Conservation (phyloP, 805 yeast species). For the Maudiozyma barnettii region DNA sequence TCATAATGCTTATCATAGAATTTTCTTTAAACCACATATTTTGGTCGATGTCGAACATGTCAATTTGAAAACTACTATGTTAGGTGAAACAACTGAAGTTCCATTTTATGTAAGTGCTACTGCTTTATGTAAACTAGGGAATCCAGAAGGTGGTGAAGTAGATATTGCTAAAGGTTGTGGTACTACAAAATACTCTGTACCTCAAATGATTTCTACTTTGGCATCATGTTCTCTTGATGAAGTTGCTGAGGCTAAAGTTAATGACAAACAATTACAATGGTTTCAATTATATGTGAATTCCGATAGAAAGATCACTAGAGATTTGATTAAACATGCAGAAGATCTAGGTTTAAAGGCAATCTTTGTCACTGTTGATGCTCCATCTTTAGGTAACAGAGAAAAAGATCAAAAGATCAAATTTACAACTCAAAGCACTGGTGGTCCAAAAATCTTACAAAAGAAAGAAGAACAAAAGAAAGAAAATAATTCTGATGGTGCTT, state of each 20-base stretch:
- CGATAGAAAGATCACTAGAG: constrained; percentile 55
- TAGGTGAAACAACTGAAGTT: constrained; percentile 58
- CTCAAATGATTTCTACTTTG: constrained; percentile 86
- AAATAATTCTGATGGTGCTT: constrained; percentile 69
- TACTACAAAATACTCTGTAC: constrained; percentile 45
- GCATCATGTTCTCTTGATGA: constrained; percentile 87
- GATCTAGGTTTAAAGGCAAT: constrained; percentile 67
- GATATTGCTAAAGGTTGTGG: constrained; percentile 80
- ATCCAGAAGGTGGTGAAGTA: constrained; percentile 77
- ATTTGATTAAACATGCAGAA: constrained; percentile 63
- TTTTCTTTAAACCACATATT: constrained; percentile 78
- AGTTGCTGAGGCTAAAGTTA: constrained; percentile 58
- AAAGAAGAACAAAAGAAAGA: constrained; percentile 31
- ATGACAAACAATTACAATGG: constrained; percentile 69
- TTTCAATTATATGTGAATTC: constrained; percentile 77
- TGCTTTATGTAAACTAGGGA: constrained; percentile 85
- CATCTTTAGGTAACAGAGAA: constrained; percentile 83
- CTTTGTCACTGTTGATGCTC: constrained; percentile 89
- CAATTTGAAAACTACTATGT: constrained; percentile 60
- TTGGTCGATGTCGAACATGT: constrained; percentile 72
- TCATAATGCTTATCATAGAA: constrained; percentile 79
- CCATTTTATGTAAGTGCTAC: constrained; percentile 92
- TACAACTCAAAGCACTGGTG: constrained; percentile 25
- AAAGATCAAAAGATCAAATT: constrained; percentile 69
- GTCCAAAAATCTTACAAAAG: constrained; percentile 37